Evolutionary conservation across 306 rosid genomes (phyloP).

Genomic region (Canavalia gladiata): DNA sequence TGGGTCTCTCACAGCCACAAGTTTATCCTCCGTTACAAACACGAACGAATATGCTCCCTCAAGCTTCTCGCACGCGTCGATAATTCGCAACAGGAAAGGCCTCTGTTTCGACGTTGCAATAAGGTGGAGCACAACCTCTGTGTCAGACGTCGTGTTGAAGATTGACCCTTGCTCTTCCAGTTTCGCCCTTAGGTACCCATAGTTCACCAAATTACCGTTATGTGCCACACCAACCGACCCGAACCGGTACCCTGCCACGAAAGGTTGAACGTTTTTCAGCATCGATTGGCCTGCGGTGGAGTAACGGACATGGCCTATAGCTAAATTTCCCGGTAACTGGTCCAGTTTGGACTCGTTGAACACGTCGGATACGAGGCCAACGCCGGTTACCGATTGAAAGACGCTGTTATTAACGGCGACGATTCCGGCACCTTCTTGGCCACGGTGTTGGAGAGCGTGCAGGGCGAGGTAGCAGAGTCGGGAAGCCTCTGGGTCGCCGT

Average conservation of each 20-base stretch:
- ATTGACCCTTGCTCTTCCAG: slow-evolving; percentile 84
- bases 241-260: slow-evolving; percentile 82
- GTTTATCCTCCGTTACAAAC: slow-evolving; percentile 77
- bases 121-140: slow-evolving; percentile 90
- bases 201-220: slow-evolving; percentile 88
- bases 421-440: slow-evolving; percentile 95
- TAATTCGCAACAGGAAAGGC: slow-evolving; percentile 75
- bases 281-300: slow-evolving; percentile 87
- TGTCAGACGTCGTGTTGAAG: slow-evolving; percentile 86
- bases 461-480: slow-evolving; percentile 82
- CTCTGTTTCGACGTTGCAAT: slow-evolving; percentile 85
- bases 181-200: slow-evolving; percentile 62
- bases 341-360: slow-evolving; percentile 70
- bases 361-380: slow-evolving; percentile 89
- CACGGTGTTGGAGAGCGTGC: slow-evolving; percentile 94
- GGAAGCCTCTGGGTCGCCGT: slow-evolving; percentile 85
- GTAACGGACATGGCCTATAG: slow-evolving; percentile 90
- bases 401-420: slow-evolving; percentile 67
- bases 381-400: slow-evolving; percentile 73
- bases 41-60: slow-evolving; percentile 86
- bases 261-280: slow-evolving; percentile 89
- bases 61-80: slow-evolving; percentile 87
- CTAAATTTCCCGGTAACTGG: slow-evolving; percentile 66
- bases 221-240: slow-evolving; percentile 95
- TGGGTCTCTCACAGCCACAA: slow-evolving; percentile 85